These are phyloP conservation scores for Stramenopiles sp. DNA, from an alignment of 352 stramenopile species.

Conservation along the genomic window DNA sequence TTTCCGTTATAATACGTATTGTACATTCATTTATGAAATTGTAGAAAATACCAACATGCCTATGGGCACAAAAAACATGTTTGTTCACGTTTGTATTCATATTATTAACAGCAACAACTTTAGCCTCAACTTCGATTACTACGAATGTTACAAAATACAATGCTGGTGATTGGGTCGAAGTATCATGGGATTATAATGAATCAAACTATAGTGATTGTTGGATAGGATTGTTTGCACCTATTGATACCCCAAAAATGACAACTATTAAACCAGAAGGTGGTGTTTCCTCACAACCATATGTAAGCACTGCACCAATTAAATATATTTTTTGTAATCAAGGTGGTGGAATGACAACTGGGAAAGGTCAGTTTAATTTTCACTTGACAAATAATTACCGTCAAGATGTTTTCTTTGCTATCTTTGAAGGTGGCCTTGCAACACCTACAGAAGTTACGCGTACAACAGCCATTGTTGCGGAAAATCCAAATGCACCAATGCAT, in stretches of 20 bases:
- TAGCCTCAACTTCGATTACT: neutral
- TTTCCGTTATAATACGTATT: no score
- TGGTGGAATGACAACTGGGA: neutral
- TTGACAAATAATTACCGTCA: neutral
- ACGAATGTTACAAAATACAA: neutral
- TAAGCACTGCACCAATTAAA: neutral
- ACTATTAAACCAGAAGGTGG: neutral
- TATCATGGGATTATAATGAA: neutral
- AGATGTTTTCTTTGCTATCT: constrained; percentile 9
- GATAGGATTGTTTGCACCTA: neutral
- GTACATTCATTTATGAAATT: no score
- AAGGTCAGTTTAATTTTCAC: neutral
- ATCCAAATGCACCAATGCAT: neutral
- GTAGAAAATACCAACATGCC: no score
- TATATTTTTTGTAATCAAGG: neutral
- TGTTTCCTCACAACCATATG: neutral
- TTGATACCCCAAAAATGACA: neutral
- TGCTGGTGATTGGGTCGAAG: neutral
- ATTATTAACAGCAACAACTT: no score
- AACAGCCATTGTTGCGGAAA: neutral
- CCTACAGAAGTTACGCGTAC: neutral
- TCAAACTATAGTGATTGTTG: constrained; percentile 7
- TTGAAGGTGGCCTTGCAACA: constrained; percentile 7
- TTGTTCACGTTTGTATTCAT: no score
- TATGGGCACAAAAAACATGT: no score